Conservation (phyloP, 2,329 filamentous ascomycete species). For the Aspergillus amoenus region DNA sequence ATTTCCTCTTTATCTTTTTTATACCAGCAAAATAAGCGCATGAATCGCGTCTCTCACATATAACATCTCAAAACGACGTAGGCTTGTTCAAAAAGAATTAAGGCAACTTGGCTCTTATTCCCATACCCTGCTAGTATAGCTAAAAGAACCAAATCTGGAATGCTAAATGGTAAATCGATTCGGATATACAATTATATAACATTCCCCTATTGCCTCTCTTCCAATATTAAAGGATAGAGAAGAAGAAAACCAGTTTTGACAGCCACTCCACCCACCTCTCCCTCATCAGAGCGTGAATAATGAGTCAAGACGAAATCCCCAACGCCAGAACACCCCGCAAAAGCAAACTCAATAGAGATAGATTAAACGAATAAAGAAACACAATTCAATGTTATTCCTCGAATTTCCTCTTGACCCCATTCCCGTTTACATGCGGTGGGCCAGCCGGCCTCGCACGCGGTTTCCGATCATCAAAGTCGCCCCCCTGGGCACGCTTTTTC, state of each 20-base stretch:
- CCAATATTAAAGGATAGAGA: slow-evolving; percentile 1
- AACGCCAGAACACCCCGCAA: slow-evolving; percentile 9
- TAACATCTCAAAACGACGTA: not conserved
- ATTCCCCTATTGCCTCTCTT: not conserved
- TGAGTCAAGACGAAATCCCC: not conserved
- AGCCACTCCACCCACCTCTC: not conserved
- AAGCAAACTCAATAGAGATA: not conserved
- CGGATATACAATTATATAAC: not conserved
- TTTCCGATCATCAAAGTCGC: slow-evolving; percentile 27
- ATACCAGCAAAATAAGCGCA: slow-evolving; percentile 7
- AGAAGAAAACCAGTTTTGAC: not conserved
- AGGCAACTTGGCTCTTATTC: not conserved
- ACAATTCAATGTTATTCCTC: slow-evolving; percentile 30
- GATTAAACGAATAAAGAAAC: not conserved
- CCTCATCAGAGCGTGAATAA: not conserved
- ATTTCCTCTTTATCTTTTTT: not conserved
- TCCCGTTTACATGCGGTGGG: slow-evolving; percentile 30
- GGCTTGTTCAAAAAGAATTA: not conserved
- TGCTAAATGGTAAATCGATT: not conserved
- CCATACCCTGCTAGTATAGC: not conserved
- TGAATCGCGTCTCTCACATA: not conserved
- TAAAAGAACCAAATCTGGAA: not conserved
- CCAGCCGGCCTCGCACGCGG: slow-evolving; percentile 25
- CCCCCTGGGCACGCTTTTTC: slow-evolving; percentile 61
- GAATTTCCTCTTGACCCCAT: slow-evolving; percentile 43